These are phyloP conservation scores for Flaveria sonorensis DNA, from an alignment of 129 eudicot species.

Conservation along the genomic window DNA sequence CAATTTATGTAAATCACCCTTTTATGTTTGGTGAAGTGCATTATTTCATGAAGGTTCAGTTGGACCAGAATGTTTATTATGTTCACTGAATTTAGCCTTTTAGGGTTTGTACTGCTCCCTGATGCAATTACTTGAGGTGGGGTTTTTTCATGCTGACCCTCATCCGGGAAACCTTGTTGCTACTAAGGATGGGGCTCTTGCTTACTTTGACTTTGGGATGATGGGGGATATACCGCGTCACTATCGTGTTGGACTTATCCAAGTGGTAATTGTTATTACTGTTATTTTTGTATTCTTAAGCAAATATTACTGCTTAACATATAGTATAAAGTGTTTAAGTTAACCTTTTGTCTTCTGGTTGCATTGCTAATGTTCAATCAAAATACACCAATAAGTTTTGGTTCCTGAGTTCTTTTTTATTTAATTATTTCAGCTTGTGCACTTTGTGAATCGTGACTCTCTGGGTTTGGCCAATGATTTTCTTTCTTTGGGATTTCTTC, in stretches of 20 bases:
- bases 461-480: constrained; percentile 94
- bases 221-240: constrained; percentile 99
- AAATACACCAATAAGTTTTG: neutral
- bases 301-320: constrained; percentile 1
- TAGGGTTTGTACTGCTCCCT: constrained; percentile 91
- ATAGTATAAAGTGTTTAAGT: neutral
- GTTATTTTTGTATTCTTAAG: neutral
- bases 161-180: constrained; percentile 98
- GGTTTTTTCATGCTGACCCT: constrained; percentile 96
- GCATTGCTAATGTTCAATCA: neutral
- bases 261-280: constrained; percentile 58
- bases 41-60: constrained; percentile 12
- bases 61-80: constrained; percentile 23
- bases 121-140: constrained; percentile 95
- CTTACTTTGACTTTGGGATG: constrained; percentile 98
- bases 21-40: neutral
- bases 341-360: neutral
- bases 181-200: constrained; percentile 81
- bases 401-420: neutral
- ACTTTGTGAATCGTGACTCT: constrained; percentile 95
- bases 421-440: constrained; percentile 74
- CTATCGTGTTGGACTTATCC: constrained; percentile 93
- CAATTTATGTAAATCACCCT: neutral
- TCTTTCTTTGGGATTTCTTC: constrained; percentile 92
- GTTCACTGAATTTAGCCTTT: constrained; percentile 21